Base-by-base conservation (phyloP, 371 early-diverging fungal genomes). In the Aphelidium insulamus region DNA sequence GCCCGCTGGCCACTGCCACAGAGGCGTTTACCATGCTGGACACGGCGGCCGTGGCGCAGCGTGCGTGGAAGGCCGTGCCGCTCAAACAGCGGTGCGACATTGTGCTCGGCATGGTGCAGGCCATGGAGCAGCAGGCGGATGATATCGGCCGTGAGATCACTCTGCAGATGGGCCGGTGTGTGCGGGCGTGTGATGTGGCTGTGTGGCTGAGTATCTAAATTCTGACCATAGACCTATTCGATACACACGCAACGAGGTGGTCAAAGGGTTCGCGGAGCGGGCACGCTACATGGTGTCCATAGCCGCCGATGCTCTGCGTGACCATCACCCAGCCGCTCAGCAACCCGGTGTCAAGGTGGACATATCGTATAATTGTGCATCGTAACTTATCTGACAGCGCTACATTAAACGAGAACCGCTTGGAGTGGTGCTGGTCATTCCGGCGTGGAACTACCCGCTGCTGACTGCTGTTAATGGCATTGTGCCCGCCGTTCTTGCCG, bases 391-490 rank as follows among this genome's bases (percentile, higher is more conserved):
- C n/a, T n/a, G n/a, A n/a, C n/a, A n/a, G n/a, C 53, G 72, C 0
- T 75, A 56, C 36, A 66, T 75, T 27, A 57, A 66, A 5, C 69
- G 72, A 34, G 84, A 75, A 26, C 75, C 84, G 4, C 37, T 78
- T 3, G 75, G 75, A 21, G 54, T 55, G 6, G 48, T 63, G 6
- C 36, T 70, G 19, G 58, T 70, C 20, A 70, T 76, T 44, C 57
- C 67, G 16, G 64, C 73, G 10, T 76, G 73, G 73, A 76, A 76
- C 32, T 76, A 69, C 41, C 77, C 77, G 20, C 59, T 58, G 45
- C 39, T 69, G 27, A 50, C 57, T 8, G 44, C 61, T 35, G 68
- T 84, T 30, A 79, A 79, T 46, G 71, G 67, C 26, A 65, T 80
- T 7, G 47, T 80, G 15, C 80, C 84, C 5, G 75, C 79, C 5